These are phyloP conservation scores for Fusarium sp. DNA, from an alignment of 2,329 filamentous ascomycete genomes.

Conservation along the genomic window DNA sequence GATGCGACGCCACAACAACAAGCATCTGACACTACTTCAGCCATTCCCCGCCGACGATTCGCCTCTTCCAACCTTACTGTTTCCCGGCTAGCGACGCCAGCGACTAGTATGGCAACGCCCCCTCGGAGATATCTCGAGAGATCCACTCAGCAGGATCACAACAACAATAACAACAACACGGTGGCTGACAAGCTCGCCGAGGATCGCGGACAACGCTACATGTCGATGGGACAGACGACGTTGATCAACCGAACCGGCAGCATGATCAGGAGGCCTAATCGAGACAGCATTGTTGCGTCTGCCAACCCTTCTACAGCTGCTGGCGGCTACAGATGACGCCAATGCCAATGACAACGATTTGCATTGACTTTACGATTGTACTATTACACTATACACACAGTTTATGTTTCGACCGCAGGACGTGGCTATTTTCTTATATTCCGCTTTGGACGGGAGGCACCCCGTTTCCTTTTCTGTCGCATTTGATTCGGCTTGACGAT, in stretches of 20 bases:
- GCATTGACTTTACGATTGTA: conserved; percentile 45
- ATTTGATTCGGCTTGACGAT: conserved; percentile 39
- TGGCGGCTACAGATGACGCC: conserved; percentile 59
- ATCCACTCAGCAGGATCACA: conserved; percentile 54
- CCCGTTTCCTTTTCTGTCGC: conserved; percentile 21
- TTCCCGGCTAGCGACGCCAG: conserved; percentile 58
- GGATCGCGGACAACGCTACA: conserved; percentile 52
- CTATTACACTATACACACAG: conserved; percentile 36
- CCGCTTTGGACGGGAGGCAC: conserved; percentile 33
- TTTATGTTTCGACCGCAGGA: conserved; percentile 44
- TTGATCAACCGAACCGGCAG: conserved; percentile 60
- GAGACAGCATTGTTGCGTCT: conserved; percentile 53
- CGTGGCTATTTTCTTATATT: conserved; percentile 49
- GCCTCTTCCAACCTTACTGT: conserved; percentile 60
- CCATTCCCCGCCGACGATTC: conserved; percentile 65
- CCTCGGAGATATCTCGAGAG: conserved; percentile 64
- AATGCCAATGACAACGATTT: conserved; percentile 46
- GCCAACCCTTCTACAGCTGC: conserved; percentile 55
- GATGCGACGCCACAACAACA: conserved; percentile 46
- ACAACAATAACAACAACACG: conserved; percentile 44
- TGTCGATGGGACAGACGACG: conserved; percentile 57
- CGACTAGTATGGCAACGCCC: conserved; percentile 52
- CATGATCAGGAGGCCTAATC: conserved; percentile 57
- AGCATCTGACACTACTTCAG: conserved; percentile 33
- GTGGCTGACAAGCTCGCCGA: conserved; percentile 39